Base-by-base conservation (phyloP, 805 yeast genomes). In the Suhomyces xylopsoci region DNA sequence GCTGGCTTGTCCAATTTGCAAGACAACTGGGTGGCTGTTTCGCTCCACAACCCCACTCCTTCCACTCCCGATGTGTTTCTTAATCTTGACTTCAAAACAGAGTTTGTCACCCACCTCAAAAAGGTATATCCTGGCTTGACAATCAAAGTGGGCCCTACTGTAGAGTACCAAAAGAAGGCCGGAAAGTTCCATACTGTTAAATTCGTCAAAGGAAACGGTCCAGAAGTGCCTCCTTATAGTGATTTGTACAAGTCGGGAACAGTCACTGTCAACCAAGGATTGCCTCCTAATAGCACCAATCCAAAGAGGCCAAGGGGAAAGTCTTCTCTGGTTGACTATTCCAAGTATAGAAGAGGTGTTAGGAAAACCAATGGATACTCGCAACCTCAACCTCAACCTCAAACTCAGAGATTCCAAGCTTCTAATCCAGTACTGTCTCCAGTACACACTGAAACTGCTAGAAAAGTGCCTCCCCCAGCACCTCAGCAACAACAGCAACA, bases 11-110 rank as follows among this genome's bases (percentile, higher is more conserved):
- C 97, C 0, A 82, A 79, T 46, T 75, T 83, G 51, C 94, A 92
- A 58, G 99, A 94, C 70, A 94, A 92, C 63, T 94, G 99, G 99
- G 67, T 92, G 32, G 96, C 96, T 1, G 63, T 88, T 45, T 80
- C 81, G 34, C 68, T 83, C 52, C 70, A 65, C 47, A 53, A 71
- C 3, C 78, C 79, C 19, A 79, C 84, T 0, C 74, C 80, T 5
- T 61, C 80, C 1, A 71, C 77, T 2, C 90, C 97, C 1, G 99
- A 94, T 70, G 79, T 89, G 10, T 81, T 94, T 53, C 74, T 94
- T 55, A 88, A 88, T 68, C 79, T 91, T 53, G 81, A 81, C 52
- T 88, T 94, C 74, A 94, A 94, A 71, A 94, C 98, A 0, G 99
- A 94, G 66, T 73, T 94, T 50, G 73, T 88, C 0, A 84, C 96